phyloP scores from a whole-genome alignment of 768 basidiomycete genomes.

The Boletus speciosus region DNA sequence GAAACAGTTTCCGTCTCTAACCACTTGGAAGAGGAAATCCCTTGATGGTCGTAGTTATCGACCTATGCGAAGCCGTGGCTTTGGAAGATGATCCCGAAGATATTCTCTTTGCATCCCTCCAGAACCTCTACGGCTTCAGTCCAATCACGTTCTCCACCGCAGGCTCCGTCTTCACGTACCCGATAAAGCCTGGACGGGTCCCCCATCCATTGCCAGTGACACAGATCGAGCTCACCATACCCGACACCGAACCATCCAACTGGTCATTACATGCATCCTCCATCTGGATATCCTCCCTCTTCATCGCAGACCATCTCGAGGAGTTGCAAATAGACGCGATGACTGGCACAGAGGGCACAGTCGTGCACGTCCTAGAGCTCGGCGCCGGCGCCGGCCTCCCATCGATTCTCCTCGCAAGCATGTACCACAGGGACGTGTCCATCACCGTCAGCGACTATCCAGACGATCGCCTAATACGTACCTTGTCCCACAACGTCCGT shows the following conservation, averaged over 20 bases:
- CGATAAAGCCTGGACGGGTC: conserved; percentile 15
- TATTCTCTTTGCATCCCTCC: conserved; percentile 61
- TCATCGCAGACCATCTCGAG: conserved; percentile 61
- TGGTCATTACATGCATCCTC: conserved; percentile 78
- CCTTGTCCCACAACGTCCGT: conserved; percentile 54
- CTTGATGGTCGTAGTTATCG: not conserved
- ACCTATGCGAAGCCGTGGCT: not conserved
- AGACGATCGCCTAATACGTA: conserved; percentile 55
- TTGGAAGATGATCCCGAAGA: conserved; percentile 51
- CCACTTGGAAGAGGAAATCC: not conserved
- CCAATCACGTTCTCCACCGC: conserved; percentile 60
- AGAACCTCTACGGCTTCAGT: conserved; percentile 56
- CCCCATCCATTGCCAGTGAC: conserved; percentile 9
- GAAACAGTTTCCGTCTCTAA: not conserved
- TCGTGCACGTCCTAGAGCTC: conserved; percentile 56
- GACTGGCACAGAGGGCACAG: conserved; percentile 8
- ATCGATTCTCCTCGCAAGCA: conserved; percentile 60
- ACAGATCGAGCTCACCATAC: conserved; percentile 48
- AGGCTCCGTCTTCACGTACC: conserved; percentile 52
- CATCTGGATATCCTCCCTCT: conserved; percentile 68
- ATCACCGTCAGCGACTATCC: conserved; percentile 72
- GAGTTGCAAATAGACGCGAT: conserved; percentile 39
- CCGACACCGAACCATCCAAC: conserved; percentile 64
- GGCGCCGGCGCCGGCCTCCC: conserved; percentile 76
- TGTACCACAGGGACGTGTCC: conserved; percentile 32